Conservation (phyloP, 1,139 yeast species). For the Debaryomyces fabryi region DNA sequence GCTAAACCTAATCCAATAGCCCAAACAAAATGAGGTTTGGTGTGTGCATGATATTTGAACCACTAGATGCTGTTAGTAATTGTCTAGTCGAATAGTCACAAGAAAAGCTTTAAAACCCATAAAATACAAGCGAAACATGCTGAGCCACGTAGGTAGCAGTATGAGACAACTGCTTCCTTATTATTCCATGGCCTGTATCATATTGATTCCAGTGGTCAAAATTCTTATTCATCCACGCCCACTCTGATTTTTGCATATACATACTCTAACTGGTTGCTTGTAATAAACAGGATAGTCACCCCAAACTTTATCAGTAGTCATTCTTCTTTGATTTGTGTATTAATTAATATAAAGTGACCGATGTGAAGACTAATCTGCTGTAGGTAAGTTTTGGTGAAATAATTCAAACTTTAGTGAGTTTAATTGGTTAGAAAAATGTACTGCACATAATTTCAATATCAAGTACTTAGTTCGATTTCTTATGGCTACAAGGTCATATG, state of each 20-base stretch:
- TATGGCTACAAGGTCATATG: neutral
- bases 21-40: constrained; percentile 75
- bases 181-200: neutral
- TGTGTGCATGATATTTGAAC: constrained; percentile 79
- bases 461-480: neutral
- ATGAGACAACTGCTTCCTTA: neutral
- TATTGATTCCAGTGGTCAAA: neutral
- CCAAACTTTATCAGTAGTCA: constrained; percentile 38
- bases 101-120: neutral
- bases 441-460: constrained; percentile 11
- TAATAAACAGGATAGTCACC: constrained; percentile 62
- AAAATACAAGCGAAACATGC: neutral
- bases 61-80: constrained; percentile 54
- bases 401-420: constrained; percentile 13
- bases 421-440: constrained; percentile 14
- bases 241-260: constrained; percentile 23
- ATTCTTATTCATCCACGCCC: neutral
- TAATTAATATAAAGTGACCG: constrained; percentile 5
- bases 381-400: constrained; percentile 1
- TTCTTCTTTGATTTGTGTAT: constrained; percentile 3
- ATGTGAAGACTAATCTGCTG: neutral
- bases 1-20: constrained; percentile 68
- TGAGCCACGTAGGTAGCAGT: neutral
- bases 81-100: neutral
- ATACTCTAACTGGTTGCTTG: constrained; percentile 65